These are phyloP conservation scores for Entophlyctis luteolus DNA, from an alignment of 192 early-diverging fungal species.

Conservation along the genomic window DNA sequence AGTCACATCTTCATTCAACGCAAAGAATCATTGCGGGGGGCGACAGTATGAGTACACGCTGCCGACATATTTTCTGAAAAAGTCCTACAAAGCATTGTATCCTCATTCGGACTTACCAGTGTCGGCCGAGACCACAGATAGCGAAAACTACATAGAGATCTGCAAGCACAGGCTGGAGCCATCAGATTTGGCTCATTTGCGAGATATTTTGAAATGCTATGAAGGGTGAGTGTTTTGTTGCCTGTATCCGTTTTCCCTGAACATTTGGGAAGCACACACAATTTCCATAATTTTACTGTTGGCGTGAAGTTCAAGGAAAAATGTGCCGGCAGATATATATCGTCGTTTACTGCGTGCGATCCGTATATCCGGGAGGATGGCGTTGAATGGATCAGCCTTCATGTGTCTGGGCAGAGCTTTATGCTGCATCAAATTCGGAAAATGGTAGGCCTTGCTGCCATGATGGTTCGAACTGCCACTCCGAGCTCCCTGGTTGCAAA, in stretches of 20 bases:
- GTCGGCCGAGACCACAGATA: no score
- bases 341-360: constrained; percentile 59
- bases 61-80: constrained; percentile 82
- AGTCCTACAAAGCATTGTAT: constrained; percentile 30
- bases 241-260: background rate
- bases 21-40: constrained; percentile 88
- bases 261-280: constrained; percentile 70
- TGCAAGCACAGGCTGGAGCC: constrained; percentile 56
- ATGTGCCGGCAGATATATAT: constrained; percentile 78
- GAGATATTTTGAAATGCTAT: constrained; percentile 65
- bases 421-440: constrained; percentile 99
- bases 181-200: constrained; percentile 62
- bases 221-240: constrained; percentile 25
- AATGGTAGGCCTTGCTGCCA: constrained; percentile 90
- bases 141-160: constrained; percentile 35
- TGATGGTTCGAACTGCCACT: constrained; percentile 73
- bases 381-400: constrained; percentile 86
- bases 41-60: constrained; percentile 95
- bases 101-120: constrained; percentile 34
- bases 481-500: constrained; percentile 63
- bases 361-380: constrained; percentile 45
- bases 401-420: constrained; percentile 92
- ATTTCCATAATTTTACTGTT: constrained; percentile 94
- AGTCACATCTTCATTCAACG: constrained; percentile 73
- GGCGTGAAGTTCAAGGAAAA: constrained; percentile 70